Conservation (phyloP, 2,329 filamentous ascomycete species). For the Teratosphaeria epicoccoides region DNA sequence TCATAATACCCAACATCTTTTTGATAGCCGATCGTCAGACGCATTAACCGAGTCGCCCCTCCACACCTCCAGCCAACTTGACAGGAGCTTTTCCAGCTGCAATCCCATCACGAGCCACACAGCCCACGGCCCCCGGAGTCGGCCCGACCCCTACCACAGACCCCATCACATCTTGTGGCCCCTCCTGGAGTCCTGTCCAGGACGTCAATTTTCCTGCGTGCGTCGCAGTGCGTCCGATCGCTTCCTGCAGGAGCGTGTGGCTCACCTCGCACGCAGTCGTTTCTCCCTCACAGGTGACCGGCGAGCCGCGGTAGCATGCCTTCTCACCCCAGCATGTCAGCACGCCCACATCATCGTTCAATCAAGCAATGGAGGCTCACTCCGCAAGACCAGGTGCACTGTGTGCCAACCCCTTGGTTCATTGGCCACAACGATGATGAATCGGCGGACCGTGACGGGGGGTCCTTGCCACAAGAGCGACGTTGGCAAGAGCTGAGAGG, state of each 20-base stretch:
- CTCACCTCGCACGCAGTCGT: neutral
- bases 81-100: too few relatives aligned
- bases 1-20: too few relatives aligned
- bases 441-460: neutral
- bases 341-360: neutral
- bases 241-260: neutral
- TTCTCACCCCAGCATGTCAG: neutral
- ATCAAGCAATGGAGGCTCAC: neutral
- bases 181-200: neutral
- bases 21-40: too few relatives aligned
- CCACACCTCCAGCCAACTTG: too few relatives aligned
- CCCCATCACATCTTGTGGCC: too few relatives aligned
- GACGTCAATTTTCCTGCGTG: neutral
- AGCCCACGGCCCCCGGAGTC: too few relatives aligned
- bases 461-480: neutral
- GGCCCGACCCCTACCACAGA: too few relatives aligned
- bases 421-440: too few relatives aligned
- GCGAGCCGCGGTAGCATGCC: neutral
- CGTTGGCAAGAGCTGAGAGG: neutral
- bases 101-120: too few relatives aligned
- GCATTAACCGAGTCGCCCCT: too few relatives aligned
- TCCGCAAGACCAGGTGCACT: neutral
- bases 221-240: neutral
- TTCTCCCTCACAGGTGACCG: neutral
- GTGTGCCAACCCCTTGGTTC: too few relatives aligned